phyloP scores from a whole-genome alignment of 148 eudicot species.

The Cornus controversa region DNA sequence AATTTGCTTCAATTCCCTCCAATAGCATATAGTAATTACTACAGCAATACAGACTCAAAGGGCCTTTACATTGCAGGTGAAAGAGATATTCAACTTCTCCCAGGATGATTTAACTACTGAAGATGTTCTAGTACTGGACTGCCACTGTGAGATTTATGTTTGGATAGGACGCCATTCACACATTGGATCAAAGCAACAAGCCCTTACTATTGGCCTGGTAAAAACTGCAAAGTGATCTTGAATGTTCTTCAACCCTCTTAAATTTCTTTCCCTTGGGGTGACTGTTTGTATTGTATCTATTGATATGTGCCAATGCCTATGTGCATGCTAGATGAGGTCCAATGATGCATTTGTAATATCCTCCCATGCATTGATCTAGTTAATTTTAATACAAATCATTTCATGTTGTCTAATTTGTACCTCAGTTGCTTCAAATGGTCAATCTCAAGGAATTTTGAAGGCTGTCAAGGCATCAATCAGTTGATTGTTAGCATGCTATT shows the following conservation, averaged over 20 bases:
- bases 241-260: background rate
- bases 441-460: background rate
- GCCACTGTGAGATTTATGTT: conserved; percentile 41
- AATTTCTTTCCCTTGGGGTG: background rate
- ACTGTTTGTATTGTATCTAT: background rate
- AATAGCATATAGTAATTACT: too few species aligned
- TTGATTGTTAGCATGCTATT: background rate
- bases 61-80: conserved; percentile 28
- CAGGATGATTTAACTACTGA: conserved; percentile 61
- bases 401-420: background rate
- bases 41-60: background rate
- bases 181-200: conserved; percentile 35
- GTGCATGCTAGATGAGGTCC: background rate
- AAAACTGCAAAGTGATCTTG: conserved; percentile 11
- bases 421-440: background rate
- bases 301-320: background rate
- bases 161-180: conserved; percentile 49
- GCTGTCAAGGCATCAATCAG: background rate
- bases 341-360: background rate
- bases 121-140: conserved; percentile 47
- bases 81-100: conserved; percentile 49
- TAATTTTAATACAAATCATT: background rate
- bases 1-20: background rate
- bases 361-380: background rate
- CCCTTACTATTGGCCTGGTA: conserved; percentile 51